Conservation (phyloP, 192 early-diverging fungal species). For the Kickxella alabastrina region DNA sequence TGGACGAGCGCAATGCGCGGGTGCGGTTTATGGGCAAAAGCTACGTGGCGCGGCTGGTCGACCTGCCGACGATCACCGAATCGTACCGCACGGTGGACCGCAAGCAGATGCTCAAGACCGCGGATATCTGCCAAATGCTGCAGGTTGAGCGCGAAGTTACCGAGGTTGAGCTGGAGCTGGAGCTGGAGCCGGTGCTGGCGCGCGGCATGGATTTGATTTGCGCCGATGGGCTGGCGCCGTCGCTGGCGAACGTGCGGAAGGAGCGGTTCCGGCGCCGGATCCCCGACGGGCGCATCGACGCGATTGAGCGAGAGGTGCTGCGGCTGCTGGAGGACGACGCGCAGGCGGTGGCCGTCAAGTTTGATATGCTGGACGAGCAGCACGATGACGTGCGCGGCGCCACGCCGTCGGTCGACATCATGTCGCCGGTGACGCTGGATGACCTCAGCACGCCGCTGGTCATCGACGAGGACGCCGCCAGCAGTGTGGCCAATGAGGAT, state of each 20-base stretch:
- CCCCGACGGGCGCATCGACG: constrained; percentile 19
- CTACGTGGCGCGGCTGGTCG: constrained; percentile 27
- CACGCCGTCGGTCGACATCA: constrained; percentile 37
- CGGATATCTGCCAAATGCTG: constrained; percentile 48
- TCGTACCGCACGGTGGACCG: constrained; percentile 36
- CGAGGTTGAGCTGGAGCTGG: constrained; percentile 5
- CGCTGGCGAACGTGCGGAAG: constrained; percentile 25
- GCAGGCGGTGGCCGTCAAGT: constrained; percentile 38
- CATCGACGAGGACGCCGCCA: constrained; percentile 31
- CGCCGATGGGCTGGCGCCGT: constrained; percentile 26
- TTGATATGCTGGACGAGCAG: constrained; percentile 28
- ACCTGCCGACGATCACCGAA: constrained; percentile 43
- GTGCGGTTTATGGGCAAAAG: constrained; percentile 17
- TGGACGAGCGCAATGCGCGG: constrained; percentile 33
- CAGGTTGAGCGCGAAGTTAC: constrained; percentile 14
- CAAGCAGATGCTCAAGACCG: constrained; percentile 44
- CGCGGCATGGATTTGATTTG: constrained; percentile 29
- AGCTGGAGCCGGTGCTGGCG: constrained; percentile 8
- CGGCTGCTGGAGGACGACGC: constrained; percentile 38
- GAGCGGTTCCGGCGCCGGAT: constrained; percentile 29
- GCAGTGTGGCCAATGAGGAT: constrained; percentile 45
- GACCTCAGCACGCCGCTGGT: constrained; percentile 38
- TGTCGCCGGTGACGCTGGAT: constrained; percentile 41
- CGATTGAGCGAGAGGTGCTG: constrained; percentile 35
- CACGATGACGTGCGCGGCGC: constrained; percentile 17